phyloP scores from a whole-genome alignment of 106 monocot species.

The Platanthera guangdongensis region DNA sequence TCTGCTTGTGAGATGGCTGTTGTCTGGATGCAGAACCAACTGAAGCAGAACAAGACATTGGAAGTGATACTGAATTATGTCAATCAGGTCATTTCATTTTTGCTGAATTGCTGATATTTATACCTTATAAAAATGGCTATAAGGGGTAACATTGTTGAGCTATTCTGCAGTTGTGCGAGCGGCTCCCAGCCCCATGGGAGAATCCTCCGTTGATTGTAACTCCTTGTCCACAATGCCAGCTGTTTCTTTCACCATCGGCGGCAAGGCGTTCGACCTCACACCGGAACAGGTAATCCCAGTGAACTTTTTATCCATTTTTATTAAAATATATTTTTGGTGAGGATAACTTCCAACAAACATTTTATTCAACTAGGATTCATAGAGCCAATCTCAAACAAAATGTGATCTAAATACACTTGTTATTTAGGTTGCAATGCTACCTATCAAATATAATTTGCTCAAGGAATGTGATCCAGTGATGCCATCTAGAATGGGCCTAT shows the following conservation, averaged over 20 bases:
- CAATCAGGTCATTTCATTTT: constrained; percentile 20
- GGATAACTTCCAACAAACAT: too few species aligned
- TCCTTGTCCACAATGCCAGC: constrained; percentile 48
- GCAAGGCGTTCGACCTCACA: constrained; percentile 44
- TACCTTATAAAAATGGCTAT: too few species aligned
- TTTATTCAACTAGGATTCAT: too few species aligned
- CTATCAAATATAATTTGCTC: too few species aligned
- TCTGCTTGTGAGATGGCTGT: constrained; percentile 76
- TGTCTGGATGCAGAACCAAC: constrained; percentile 80
- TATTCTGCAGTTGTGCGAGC: constrained; percentile 41
- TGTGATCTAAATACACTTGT: too few species aligned
- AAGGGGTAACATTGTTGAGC: too few species aligned
- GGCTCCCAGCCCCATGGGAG: constrained; percentile 70
- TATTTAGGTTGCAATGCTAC: too few species aligned
- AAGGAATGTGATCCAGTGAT: too few species aligned
- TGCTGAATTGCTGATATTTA: too few species aligned
- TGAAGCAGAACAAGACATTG: constrained; percentile 55
- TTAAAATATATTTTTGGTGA: too few species aligned
- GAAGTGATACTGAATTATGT: constrained; percentile 52
- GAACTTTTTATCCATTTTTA: background rate
- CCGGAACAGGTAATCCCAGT: constrained; percentile 57
- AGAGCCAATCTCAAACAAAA: too few species aligned
- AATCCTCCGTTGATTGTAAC: constrained; percentile 73
- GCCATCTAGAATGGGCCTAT: too few species aligned
- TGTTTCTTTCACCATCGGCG: constrained; percentile 79